Evolutionary conservation across 306 rosid genomes (phyloP).

Genomic region (cucumber (Cucumis sativus)): DNA sequence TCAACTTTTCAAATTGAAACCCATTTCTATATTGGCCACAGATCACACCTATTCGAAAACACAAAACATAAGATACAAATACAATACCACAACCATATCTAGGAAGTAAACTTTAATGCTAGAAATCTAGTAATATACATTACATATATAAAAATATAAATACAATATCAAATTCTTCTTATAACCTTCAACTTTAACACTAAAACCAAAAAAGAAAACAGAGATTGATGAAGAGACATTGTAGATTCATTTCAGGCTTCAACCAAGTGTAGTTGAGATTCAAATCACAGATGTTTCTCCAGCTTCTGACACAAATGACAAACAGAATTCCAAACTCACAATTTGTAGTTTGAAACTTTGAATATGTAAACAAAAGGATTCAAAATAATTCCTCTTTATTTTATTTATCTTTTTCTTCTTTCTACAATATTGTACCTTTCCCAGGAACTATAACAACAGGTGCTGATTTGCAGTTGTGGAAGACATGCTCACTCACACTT

Average conservation of each 20-base stretch:
- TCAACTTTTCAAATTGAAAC: too few species aligned
- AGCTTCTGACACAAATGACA: conserved; percentile 25
- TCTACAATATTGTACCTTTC: conserved; percentile 29
- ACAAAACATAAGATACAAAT: too few species aligned
- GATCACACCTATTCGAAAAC: too few species aligned
- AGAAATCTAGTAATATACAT: too few species aligned
- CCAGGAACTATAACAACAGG: conserved; percentile 81
- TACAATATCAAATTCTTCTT: background rate
- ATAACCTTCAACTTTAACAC: background rate
- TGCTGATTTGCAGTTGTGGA: conserved; percentile 70
- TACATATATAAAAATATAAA: too few species aligned
- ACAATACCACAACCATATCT: too few species aligned
- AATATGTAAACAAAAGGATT: background rate
- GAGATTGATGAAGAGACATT: background rate
- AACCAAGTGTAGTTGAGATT: background rate
- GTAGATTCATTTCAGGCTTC: background rate
- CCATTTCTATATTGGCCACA: too few species aligned
- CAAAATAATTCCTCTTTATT: background rate
- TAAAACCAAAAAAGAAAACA: background rate
- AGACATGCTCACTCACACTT: conserved; percentile 73
- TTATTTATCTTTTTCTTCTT: too few species aligned
- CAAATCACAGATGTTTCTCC: conserved; percentile 51
- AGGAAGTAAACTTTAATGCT: too few species aligned
- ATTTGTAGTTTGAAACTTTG: background rate
- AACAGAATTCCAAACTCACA: background rate